A percentile compares a stretch with the other conserved stretches of the same genome.
phyloP scores from a whole-genome alignment of 2,329 filamentous ascomycete genomes.

The Cladosporium oxysporum region DNA sequence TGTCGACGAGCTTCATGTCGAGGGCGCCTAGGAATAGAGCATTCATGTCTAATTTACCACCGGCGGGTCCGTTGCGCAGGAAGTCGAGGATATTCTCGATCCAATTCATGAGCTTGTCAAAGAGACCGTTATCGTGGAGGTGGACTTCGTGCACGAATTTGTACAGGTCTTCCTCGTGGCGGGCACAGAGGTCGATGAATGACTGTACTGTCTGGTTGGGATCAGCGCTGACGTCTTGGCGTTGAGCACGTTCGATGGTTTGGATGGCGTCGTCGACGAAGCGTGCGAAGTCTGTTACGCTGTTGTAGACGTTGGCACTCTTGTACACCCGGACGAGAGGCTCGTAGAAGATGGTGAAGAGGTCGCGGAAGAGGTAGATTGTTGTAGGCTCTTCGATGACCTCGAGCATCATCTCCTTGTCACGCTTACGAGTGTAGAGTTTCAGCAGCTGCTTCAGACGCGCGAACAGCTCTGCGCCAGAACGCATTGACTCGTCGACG shows the following conservation, averaged over 20 bases:
- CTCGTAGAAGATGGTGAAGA: slow-evolving; percentile 99
- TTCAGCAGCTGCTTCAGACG: slow-evolving; percentile 94
- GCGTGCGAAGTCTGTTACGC: slow-evolving; percentile 90
- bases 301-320: slow-evolving; percentile 96
- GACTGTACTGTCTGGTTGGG: slow-evolving; percentile 98
- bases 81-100: slow-evolving; percentile 95
- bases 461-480: slow-evolving; percentile 89
- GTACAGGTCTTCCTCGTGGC: slow-evolving; percentile 96
- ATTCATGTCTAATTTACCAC: slow-evolving; percentile 90
- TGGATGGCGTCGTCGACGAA: slow-evolving; percentile 93
- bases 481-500: slow-evolving; percentile 81
- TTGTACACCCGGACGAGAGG: slow-evolving; percentile 97
- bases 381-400: slow-evolving; percentile 98
- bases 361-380: slow-evolving; percentile 88
- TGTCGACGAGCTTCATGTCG: slow-evolving; percentile 67
- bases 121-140: slow-evolving; percentile 92
- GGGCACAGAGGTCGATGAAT: slow-evolving; percentile 93
- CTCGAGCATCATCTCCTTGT: slow-evolving; percentile 95
- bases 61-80: slow-evolving; percentile 76
- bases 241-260: slow-evolving; percentile 68
- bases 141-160: slow-evolving; percentile 99
- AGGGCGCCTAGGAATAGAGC: slow-evolving; percentile 82
- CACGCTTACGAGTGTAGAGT: slow-evolving; percentile 83
- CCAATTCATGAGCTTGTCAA: slow-evolving; percentile 96
- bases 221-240: slow-evolving; percentile 84